Conservation (phyloP, 495 filamentous ascomycete species). For the Xylaria palmicola region DNA sequence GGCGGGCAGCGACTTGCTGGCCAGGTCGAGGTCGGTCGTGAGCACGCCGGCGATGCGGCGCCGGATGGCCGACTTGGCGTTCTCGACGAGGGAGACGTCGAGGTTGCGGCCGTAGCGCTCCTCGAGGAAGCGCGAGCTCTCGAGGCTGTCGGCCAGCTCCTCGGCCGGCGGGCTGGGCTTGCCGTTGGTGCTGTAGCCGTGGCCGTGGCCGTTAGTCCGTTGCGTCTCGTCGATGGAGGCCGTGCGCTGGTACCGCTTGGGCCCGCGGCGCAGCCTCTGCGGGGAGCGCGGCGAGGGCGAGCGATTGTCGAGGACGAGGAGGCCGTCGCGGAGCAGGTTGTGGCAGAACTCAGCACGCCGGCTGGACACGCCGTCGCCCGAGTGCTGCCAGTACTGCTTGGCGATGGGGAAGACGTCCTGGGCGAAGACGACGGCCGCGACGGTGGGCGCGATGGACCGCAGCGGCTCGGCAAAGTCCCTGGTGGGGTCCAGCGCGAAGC, state of each 20-base stretch:
- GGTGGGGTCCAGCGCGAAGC: slow-evolving; percentile 59
- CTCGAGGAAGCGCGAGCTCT: slow-evolving; percentile 81
- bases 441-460: slow-evolving; percentile 38
- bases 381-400: slow-evolving; percentile 95
- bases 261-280: slow-evolving; percentile 59
- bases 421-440: slow-evolving; percentile 74
- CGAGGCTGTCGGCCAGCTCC: slow-evolving; percentile 47
- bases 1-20: slow-evolving; percentile 31
- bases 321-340: slow-evolving; percentile 65
- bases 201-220: slow-evolving; percentile 12
- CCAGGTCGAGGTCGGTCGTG: slow-evolving; percentile 66
- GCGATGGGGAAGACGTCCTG: slow-evolving; percentile 63
- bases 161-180: slow-evolving; percentile 19
- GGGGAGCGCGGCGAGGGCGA: slow-evolving; percentile 15
- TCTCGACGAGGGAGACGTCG: slow-evolving; percentile 68
- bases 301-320: slow-evolving; percentile 57
- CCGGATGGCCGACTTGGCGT: slow-evolving; percentile 83
- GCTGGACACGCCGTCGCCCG: slow-evolving; percentile 91
- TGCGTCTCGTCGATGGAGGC: slow-evolving; percentile 47
- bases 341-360: slow-evolving; percentile 88
- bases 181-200: slow-evolving; percentile 16
- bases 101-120: slow-evolving; percentile 94
- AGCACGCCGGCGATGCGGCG: slow-evolving; percentile 86
- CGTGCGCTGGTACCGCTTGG: slow-evolving; percentile 67
- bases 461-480: slow-evolving; percentile 48